A percentile compares a stretch with the other conserved stretches of the same genome.
phyloP scores from a whole-genome alignment of 1,139 yeast genomes.

The Wickerhamomyces sp. region DNA sequence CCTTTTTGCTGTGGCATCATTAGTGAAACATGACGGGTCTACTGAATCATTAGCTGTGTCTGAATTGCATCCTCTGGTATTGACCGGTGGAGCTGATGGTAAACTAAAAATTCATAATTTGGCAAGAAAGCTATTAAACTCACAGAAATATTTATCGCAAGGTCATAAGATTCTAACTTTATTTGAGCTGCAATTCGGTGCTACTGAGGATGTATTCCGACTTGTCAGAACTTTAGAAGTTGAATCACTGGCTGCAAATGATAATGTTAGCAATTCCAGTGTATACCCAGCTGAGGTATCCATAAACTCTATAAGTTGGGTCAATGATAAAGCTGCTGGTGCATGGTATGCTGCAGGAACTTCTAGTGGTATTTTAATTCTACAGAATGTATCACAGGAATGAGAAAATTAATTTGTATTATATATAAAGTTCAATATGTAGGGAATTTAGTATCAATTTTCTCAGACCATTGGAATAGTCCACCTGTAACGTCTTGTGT shows the following conservation, averaged over 20 bases:
- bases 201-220: slow-evolving; percentile 31
- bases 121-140: slow-evolving; percentile 37
- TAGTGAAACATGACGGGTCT: slow-evolving; percentile 37
- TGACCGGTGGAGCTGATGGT: slow-evolving; percentile 66
- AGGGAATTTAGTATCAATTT: slow-evolving; percentile 62
- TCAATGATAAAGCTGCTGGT: slow-evolving; percentile 45
- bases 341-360: slow-evolving; percentile 65
- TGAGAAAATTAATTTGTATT: neutral
- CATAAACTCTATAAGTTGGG: slow-evolving; percentile 60
- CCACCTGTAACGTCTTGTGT: slow-evolving; percentile 78
- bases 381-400: slow-evolving; percentile 43
- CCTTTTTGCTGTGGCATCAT: slow-evolving; percentile 30
- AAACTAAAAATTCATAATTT: slow-evolving; percentile 39
- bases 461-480: slow-evolving; percentile 60
- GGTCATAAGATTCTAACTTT: slow-evolving; percentile 28
- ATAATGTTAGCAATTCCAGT: slow-evolving; percentile 25
- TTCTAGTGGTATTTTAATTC: slow-evolving; percentile 58
- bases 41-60: slow-evolving; percentile 38
- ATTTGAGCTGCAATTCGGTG: slow-evolving; percentile 38
- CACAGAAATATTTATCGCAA: slow-evolving; percentile 32
- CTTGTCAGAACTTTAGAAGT: slow-evolving; percentile 31
- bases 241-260: slow-evolving; percentile 24
- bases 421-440: slow-evolving; percentile 39
- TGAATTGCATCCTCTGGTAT: slow-evolving; percentile 52
- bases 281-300: slow-evolving; percentile 51